Conservation (phyloP, 352 stramenopile genomes). For the Phytophthora vignae region DNA sequence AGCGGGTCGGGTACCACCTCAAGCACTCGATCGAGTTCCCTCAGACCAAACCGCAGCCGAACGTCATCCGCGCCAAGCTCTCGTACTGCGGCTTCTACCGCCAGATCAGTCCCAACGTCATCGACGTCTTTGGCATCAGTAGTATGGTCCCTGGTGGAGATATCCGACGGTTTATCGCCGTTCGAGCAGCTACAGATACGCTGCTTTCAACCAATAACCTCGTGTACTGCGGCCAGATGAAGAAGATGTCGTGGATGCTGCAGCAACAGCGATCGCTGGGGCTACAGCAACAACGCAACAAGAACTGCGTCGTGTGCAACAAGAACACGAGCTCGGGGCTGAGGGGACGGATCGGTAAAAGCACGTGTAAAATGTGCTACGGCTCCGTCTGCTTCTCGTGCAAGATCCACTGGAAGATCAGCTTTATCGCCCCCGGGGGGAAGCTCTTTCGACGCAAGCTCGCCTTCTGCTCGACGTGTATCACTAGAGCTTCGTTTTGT, state of each 20-base stretch:
- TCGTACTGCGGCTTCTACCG: slow-evolving; percentile 57
- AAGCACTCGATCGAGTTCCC: slow-evolving; percentile 34
- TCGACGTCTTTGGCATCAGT: slow-evolving; percentile 48
- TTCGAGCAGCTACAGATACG: not conserved
- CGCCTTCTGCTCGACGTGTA: slow-evolving; percentile 39
- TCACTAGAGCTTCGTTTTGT: slow-evolving; percentile 15
- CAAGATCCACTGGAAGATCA: slow-evolving; percentile 30
- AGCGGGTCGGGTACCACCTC: slow-evolving; percentile 33
- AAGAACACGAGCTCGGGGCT: slow-evolving; percentile 13
- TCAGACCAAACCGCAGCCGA: slow-evolving; percentile 22
- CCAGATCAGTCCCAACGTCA: slow-evolving; percentile 45
- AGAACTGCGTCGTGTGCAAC: slow-evolving; percentile 16
- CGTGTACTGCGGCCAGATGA: slow-evolving; percentile 39
- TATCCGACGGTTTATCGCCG: not conserved
- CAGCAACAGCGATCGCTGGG: slow-evolving; percentile 15
- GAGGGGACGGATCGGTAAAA: slow-evolving; percentile 23
- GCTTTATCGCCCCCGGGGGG: slow-evolving; percentile 26
- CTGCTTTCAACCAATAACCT: slow-evolving; percentile 28
- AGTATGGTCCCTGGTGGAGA: slow-evolving; percentile 37
- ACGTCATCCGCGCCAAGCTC: slow-evolving; percentile 52
- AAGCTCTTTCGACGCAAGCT: slow-evolving; percentile 29
- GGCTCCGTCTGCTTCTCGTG: slow-evolving; percentile 27
- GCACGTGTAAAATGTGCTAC: slow-evolving; percentile 29
- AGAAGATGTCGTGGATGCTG: slow-evolving; percentile 31
- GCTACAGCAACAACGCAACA: slow-evolving; percentile 4